These are phyloP conservation scores for Trichoderma semiorbis DNA, from an alignment of 2,329 filamentous ascomycete species.

Conservation along the genomic window DNA sequence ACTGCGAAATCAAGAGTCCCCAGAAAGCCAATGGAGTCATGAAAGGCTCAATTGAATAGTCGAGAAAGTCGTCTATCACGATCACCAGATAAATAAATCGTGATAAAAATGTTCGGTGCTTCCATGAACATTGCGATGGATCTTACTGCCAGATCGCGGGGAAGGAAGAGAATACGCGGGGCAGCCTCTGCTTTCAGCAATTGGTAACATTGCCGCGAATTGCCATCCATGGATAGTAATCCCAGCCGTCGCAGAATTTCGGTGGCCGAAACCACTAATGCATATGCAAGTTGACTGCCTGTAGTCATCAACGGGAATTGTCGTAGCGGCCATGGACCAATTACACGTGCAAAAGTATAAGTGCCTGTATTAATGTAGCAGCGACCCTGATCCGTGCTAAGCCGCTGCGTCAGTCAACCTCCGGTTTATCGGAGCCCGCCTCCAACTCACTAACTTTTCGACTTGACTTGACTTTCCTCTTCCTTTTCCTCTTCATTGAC, in stretches of 20 bases:
- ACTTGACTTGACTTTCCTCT: not conserved
- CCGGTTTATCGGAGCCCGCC: conserved; percentile 23
- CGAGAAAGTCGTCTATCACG: not conserved
- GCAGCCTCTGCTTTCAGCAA: not conserved
- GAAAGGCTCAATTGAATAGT: not conserved
- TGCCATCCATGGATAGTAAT: not conserved
- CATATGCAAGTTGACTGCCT: not conserved
- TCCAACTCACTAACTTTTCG: conserved; percentile 14
- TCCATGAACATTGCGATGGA: not conserved
- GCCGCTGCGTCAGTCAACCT: conserved; percentile 15
- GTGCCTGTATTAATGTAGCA: not conserved
- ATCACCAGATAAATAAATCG: not conserved
- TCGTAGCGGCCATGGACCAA: not conserved
- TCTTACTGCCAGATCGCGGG: not conserved
- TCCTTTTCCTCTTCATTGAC: not conserved
- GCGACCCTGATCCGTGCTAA: not conserved
- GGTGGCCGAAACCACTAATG: not conserved
- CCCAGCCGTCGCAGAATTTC: not conserved
- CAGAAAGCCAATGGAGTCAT: not conserved
- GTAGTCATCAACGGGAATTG: not conserved
- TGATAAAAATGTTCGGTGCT: not conserved
- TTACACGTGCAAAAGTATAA: not conserved
- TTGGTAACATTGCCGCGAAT: not conserved
- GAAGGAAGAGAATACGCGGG: not conserved
- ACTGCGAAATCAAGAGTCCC: not conserved